Evolutionary conservation across 1,139 yeast species (phyloP).

Genomic region (Saccharomyces hybrid): DNA sequence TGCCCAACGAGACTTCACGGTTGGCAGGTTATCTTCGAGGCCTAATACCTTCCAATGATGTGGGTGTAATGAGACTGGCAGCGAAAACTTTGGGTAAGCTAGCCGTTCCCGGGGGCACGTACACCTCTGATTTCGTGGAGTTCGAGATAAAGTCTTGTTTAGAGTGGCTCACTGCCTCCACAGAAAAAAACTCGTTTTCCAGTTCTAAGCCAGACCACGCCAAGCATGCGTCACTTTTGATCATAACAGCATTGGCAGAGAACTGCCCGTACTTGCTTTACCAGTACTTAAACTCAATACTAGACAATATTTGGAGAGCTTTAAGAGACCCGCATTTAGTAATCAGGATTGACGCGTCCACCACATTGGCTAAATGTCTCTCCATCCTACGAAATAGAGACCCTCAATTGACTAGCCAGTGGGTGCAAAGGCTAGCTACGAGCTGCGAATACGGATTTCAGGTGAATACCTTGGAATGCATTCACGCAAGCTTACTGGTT

Average conservation of each 20-base stretch:
- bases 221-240: slow-evolving; percentile 84
- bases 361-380: slow-evolving; percentile 69
- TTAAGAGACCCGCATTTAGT: slow-evolving; percentile 67
- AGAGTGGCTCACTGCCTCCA: slow-evolving; percentile 72
- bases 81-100: slow-evolving; percentile 79
- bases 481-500: slow-evolving; percentile 81
- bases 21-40: slow-evolving; percentile 80
- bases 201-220: slow-evolving; percentile 74
- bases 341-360: slow-evolving; percentile 78
- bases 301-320: slow-evolving; percentile 84
- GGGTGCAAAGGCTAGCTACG: slow-evolving; percentile 67
- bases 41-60: slow-evolving; percentile 72
- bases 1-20: slow-evolving; percentile 82
- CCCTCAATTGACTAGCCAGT: slow-evolving; percentile 54
- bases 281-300: slow-evolving; percentile 69
- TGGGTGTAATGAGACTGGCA: slow-evolving; percentile 78
- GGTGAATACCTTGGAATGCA: slow-evolving; percentile 50
- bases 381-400: slow-evolving; percentile 76
- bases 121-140: slow-evolving; percentile 88
- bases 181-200: slow-evolving; percentile 28
- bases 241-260: slow-evolving; percentile 74
- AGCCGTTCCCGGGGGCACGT: slow-evolving; percentile 81
- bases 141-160: slow-evolving; percentile 82
- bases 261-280: slow-evolving; percentile 81
- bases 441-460: slow-evolving; percentile 47